These are phyloP conservation scores for Paramecium primaurelia DNA, from an alignment of 73 alveolate genomes.

Conservation along the genomic window DNA sequence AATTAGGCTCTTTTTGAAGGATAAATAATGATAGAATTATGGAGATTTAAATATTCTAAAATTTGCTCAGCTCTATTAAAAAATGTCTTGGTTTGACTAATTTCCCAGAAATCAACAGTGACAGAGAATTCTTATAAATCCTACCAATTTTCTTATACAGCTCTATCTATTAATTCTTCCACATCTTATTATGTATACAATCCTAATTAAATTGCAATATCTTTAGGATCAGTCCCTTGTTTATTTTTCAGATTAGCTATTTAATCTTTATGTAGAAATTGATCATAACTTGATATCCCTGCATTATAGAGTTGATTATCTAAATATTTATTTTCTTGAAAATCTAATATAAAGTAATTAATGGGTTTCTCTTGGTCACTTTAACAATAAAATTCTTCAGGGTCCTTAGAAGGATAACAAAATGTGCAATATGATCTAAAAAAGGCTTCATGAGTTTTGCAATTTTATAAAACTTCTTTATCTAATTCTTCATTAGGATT, in stretches of 20 bases:
- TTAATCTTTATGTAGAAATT: background rate
- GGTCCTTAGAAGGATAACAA: background rate
- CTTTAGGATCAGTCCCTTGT: background rate
- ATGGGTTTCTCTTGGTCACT: background rate
- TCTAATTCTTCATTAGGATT: background rate
- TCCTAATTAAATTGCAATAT: conserved; percentile 9
- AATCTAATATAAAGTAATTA: background rate
- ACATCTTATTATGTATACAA: background rate
- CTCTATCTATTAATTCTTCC: background rate
- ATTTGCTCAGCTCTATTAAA: background rate
- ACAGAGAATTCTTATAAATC: background rate
- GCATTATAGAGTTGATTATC: background rate
- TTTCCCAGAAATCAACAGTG: background rate
- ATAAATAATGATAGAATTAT: background rate
- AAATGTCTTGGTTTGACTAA: background rate
- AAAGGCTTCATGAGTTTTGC: background rate
- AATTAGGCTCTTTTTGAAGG: background rate
- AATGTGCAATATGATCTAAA: background rate
- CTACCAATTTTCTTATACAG: background rate
- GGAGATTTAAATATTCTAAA: background rate
- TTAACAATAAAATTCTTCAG: background rate
- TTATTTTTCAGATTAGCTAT: background rate
- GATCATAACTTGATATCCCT: background rate
- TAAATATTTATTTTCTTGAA: background rate
- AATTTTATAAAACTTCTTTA: background rate